Percentiles rank a stretch among this genome's conserved stretches.
Conservation (phyloP, 495 filamentous ascomycete genomes). For the Astrocystis sublimbata region DNA sequence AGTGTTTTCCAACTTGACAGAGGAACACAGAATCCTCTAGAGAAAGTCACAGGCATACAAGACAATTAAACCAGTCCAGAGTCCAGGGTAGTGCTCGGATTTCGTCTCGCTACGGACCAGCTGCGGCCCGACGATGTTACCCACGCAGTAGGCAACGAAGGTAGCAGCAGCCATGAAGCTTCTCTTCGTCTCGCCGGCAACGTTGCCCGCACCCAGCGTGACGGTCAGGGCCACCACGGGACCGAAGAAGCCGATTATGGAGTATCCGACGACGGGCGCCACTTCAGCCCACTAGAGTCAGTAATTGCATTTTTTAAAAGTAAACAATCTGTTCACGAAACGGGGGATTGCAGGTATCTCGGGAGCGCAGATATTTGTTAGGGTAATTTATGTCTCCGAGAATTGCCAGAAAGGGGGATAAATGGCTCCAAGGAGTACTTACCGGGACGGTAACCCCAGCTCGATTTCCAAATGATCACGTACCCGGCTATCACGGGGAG, state of each 20-base stretch:
- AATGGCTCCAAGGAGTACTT: too few relatives aligned
- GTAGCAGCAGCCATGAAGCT: conserved; percentile 69
- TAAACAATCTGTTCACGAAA: too few relatives aligned
- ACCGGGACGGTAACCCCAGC: conserved; percentile 64
- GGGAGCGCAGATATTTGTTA: too few relatives aligned
- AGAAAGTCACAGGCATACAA: too few relatives aligned
- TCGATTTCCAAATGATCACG: conserved; percentile 71
- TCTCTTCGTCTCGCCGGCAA: conserved; percentile 79
- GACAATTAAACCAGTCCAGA: conserved; percentile 71
- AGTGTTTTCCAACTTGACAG: too few relatives aligned
- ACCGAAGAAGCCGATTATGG: conserved; percentile 70
- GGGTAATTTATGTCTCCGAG: too few relatives aligned
- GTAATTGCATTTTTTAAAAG: too few relatives aligned
- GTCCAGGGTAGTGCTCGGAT: conserved; percentile 63
- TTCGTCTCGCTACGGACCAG: conserved; percentile 63
- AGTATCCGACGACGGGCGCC: conserved; percentile 66
- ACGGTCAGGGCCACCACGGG: conserved; percentile 66
- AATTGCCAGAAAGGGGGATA: too few relatives aligned
- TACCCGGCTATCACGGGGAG: conserved; percentile 73
- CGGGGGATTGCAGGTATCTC: too few relatives aligned
- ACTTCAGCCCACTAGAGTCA: too few relatives aligned
- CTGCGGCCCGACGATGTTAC: conserved; percentile 71
- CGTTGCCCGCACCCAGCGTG: conserved; percentile 67
- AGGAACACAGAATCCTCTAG: too few relatives aligned
- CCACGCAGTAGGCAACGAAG: conserved; percentile 74